Evolutionary conservation across 148 eudicot species (phyloP).

Genomic region (Nepenthes gracilis): DNA sequence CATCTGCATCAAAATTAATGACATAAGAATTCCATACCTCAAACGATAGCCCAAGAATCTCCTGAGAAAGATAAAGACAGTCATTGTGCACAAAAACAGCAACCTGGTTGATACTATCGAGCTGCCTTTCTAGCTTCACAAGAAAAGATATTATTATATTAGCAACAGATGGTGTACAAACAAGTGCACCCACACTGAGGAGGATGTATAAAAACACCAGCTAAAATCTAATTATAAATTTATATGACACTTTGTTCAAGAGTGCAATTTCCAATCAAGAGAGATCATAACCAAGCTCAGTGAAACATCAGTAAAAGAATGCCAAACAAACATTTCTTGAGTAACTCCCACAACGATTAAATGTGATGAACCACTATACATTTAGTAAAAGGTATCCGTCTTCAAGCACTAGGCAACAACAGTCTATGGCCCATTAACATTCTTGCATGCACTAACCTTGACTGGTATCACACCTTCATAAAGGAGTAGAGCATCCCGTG

Average conservation of each 20-base stretch:
- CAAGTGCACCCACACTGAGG: not conserved
- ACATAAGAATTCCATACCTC: slow-evolving; percentile 38
- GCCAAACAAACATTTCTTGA: no score
- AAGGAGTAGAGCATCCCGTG: slow-evolving; percentile 77
- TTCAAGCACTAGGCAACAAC: not conserved
- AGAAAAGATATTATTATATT: slow-evolving; percentile 12
- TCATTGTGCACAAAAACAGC: slow-evolving; percentile 95
- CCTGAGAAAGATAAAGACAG: slow-evolving; percentile 82
- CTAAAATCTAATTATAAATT: no score
- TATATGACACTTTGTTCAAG: no score
- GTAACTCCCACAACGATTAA: no score
- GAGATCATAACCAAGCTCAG: no score
- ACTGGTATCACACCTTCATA: slow-evolving; percentile 83
- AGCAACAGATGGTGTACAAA: slow-evolving; percentile 2
- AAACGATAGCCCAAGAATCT: slow-evolving; percentile 78
- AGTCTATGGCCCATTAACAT: not conserved
- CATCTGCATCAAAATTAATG: no score
- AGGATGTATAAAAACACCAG: not conserved
- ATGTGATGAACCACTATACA: no score
- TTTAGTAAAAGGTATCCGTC: no score
- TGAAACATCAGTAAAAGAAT: no score
- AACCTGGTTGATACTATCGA: slow-evolving; percentile 75
- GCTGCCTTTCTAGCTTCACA: slow-evolving; percentile 94
- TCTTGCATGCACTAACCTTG: slow-evolving; percentile 51
- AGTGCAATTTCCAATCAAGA: no score